Conservation (phyloP, 2,329 filamentous ascomycete genomes). For the Aspergillus quadricinctus region DNA sequence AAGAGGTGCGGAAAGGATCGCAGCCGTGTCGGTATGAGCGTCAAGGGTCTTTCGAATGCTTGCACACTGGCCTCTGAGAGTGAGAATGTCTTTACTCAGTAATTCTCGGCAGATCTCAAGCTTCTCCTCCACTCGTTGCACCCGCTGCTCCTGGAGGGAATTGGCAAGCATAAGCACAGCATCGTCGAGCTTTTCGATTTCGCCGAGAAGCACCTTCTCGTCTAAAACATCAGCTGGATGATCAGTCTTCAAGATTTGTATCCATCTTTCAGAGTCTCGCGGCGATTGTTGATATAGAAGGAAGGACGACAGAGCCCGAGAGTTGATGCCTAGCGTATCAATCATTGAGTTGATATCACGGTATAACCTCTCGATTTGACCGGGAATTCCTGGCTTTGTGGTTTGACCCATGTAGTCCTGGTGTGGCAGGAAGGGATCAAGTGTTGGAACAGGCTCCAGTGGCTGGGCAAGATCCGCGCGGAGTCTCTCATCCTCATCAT, state of each 20-base stretch:
- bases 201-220: conserved; percentile 67
- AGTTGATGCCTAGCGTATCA: conserved; percentile 83
- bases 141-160: conserved; percentile 62
- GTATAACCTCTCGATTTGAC: conserved; percentile 48
- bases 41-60: conserved; percentile 74
- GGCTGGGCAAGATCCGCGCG: conserved; percentile 43
- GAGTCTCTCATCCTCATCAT: conserved; percentile 46
- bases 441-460: conserved; percentile 38
- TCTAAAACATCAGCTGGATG: conserved; percentile 67
- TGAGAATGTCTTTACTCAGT: conserved; percentile 61
- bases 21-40: conserved; percentile 65
- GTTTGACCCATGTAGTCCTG: conserved; percentile 44
- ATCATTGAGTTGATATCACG: conserved; percentile 71
- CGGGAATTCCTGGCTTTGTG: conserved; percentile 45
- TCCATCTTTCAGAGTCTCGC: conserved; percentile 49
- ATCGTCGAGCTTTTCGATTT: conserved; percentile 64
- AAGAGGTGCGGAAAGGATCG: conserved; percentile 67
- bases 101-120: conserved; percentile 65
- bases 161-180: conserved; percentile 63
- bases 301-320: conserved; percentile 59
- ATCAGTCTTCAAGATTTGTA: conserved; percentile 36
- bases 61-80: conserved; percentile 69
- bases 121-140: conserved; percentile 65
- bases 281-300: conserved; percentile 44
- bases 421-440: conserved; percentile 48